These are phyloP conservation scores for Oryza brachyantha DNA, from an alignment of 176 grass and related monocot genomes.

Conservation along the genomic window DNA sequence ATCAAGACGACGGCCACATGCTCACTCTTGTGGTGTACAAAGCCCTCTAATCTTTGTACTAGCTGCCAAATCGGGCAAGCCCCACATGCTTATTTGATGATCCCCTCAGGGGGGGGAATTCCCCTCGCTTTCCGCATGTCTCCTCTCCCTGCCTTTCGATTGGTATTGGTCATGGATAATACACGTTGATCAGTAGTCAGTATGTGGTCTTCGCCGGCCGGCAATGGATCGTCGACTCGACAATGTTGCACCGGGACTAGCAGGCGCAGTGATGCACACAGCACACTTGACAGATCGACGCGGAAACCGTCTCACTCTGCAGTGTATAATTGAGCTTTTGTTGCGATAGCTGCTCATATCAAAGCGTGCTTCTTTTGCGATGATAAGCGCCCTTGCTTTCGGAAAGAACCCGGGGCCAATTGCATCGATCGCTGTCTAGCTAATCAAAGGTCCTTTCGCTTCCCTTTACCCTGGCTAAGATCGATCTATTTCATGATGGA, in stretches of 20 bases:
- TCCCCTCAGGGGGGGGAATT: not conserved
- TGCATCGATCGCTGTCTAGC: not conserved
- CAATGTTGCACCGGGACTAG: not conserved
- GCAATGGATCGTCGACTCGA: not conserved
- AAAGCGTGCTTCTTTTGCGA: not conserved
- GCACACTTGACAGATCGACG: not conserved
- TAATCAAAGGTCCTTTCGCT: not conserved
- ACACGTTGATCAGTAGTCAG: not conserved
- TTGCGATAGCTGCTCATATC: not conserved
- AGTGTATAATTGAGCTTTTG: slow-evolving; percentile 18
- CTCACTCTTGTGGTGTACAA: not conserved
- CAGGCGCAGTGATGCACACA: not conserved
- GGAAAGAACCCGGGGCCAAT: slow-evolving; percentile 14
- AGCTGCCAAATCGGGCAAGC: not conserved
- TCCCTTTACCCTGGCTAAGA: not conserved
- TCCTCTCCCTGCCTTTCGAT: not conserved
- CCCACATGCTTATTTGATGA: not conserved
- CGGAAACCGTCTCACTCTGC: not conserved
- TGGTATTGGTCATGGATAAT: not conserved
- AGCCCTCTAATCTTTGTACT: not conserved
- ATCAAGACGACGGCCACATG: not conserved
- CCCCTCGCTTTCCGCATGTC: not conserved
- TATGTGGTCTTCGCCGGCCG: not conserved
- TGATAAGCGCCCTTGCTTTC: slow-evolving; percentile 1
- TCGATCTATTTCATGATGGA: not conserved